Base-by-base conservation (phyloP, 2,329 filamentous ascomycete species). In the Epichloe aotearoae region DNA sequence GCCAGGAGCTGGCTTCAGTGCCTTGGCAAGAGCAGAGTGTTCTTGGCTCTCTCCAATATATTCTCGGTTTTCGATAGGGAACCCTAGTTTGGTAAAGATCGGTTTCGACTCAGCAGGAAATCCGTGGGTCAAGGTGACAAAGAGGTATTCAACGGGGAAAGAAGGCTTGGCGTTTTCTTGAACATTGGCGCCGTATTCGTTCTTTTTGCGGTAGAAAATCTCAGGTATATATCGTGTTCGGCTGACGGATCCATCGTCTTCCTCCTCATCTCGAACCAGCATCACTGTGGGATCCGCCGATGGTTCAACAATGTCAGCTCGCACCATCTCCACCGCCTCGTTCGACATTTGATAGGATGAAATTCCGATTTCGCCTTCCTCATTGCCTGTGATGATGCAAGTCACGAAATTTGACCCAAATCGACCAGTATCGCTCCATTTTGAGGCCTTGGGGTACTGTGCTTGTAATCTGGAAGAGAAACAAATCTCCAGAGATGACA, bases 361-460 rank as follows among this genome's bases (percentile, higher is more conserved):
- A 54, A 98, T 87, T 17, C 83, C 78, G 57, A 98, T 97, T 55
- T 89, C 83, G 50, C 90, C 88, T 46, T 87, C 75, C 56, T 93
- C 87, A 60, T 97, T 91, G 45, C 91, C 91, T n/a, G 88, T 91
- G 54, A 98, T 77, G 42, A 98, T 82, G 66, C 93, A 98, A 0
- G 93, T 97, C 46, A 98, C 90, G 65, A 97, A 97, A 63, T 94
- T 93, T 46, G 91, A 97, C 17, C 93, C 93, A 62, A 96, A 98
- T 50, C 79, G 79, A 44, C 91, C 93, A 3, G 87, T 94, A 61
- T 96, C 90, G 64, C 91, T 95, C 91, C 93, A 98, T 66, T 96
- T 97, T 8, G 88, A 93, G 17, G 88, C 75, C 60, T 94, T 91
- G 1, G 91, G 90, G 59, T 95, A 80, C 61, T 86, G 83, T 7